A percentile compares a stretch with the other conserved stretches of the same genome.
Conservation (phyloP, 192 early-diverging fungal genomes). For the Borealophlyctis nickersoniae region DNA sequence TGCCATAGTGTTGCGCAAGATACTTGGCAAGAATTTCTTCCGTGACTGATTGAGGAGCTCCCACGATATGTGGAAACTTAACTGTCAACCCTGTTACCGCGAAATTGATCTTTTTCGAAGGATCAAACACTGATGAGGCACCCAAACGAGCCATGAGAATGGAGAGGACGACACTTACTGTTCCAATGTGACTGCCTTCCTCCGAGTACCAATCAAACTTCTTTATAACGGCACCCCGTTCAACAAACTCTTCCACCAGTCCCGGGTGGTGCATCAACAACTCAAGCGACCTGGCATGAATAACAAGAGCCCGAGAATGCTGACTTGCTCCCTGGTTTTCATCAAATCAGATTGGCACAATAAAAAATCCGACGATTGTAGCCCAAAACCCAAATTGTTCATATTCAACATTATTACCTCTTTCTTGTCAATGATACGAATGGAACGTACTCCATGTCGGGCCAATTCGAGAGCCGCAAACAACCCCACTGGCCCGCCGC, state of each 20-base stretch:
- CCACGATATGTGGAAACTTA: not conserved
- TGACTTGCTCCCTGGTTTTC: not conserved
- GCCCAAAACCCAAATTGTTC: no score
- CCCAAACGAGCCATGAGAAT: no score
- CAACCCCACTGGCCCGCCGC: constrained; percentile 24
- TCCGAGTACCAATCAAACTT: not conserved
- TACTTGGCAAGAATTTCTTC: not conserved
- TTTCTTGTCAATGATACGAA: not conserved
- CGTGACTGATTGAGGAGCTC: not conserved
- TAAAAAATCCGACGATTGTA: no score
- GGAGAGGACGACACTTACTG: no score
- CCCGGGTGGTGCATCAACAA: not conserved
- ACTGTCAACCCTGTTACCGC: no score
- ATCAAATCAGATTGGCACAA: no score
- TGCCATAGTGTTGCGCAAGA: not conserved
- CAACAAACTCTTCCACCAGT: not conserved
- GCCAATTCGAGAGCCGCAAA: constrained; percentile 20
- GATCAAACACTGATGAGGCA: no score
- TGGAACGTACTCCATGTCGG: not conserved
- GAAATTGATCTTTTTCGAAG: no score
- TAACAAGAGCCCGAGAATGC: not conserved
- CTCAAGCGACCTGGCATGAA: not conserved
- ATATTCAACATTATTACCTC: no score
- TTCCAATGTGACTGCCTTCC: no score
- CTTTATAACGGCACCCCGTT: not conserved